Conservation (phyloP, 305 asterid species). For the Salvia sclarea region DNA sequence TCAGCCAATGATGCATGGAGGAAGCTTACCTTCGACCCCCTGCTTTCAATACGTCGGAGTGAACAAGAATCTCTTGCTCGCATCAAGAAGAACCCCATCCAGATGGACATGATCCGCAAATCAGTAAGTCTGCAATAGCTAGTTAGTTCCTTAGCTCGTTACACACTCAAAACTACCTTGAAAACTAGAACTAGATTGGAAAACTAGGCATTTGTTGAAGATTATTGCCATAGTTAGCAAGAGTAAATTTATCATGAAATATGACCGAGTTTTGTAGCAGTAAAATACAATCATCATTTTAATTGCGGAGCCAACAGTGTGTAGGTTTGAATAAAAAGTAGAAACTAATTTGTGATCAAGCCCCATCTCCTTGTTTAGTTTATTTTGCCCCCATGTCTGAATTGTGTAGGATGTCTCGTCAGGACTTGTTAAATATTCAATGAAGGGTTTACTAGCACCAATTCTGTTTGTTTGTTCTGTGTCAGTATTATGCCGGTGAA, state of each 20-base stretch:
- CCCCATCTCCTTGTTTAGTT: background rate
- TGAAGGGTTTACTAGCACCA: slow-evolving; percentile 6
- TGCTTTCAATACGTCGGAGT: slow-evolving; percentile 86
- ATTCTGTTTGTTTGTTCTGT: background rate
- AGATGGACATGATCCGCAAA: slow-evolving; percentile 95
- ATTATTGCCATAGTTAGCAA: background rate
- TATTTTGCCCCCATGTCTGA: slow-evolving; percentile 1
- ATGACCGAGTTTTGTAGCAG: background rate
- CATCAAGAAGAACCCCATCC: slow-evolving; percentile 85
- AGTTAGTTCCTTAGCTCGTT: background rate
- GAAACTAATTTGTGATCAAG: background rate
- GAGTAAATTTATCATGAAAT: background rate
- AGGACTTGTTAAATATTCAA: background rate
- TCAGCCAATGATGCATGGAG: slow-evolving; percentile 96
- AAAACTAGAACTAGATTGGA: background rate
- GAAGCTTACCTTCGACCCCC: slow-evolving; percentile 90
- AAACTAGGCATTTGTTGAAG: slow-evolving; percentile 1
- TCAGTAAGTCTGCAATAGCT: slow-evolving; percentile 55
- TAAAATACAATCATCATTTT: background rate
- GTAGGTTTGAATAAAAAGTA: background rate
- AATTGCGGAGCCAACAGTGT: background rate
- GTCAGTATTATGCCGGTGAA: slow-evolving; percentile 5
- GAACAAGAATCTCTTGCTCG: slow-evolving; percentile 96
- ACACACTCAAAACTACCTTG: background rate
- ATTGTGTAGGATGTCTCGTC: background rate